Evolutionary conservation across 768 basidiomycete species (phyloP).

Genomic region (Tubosaeta sp.): DNA sequence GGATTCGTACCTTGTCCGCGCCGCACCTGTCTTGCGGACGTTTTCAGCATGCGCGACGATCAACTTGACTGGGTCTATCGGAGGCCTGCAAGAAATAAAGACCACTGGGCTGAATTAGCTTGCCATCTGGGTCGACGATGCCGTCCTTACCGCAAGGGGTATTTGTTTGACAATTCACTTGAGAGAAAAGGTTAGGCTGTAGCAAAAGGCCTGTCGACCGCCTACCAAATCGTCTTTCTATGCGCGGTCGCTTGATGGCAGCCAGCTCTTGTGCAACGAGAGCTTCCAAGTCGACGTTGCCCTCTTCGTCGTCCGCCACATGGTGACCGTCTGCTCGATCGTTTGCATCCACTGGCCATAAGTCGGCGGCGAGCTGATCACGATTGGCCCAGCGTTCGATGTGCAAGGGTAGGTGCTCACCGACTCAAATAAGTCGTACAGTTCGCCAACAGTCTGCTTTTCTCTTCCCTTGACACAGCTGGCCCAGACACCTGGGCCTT

Average conservation of each 20-base stretch:
- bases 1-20: constrained; percentile 54
- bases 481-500: constrained; percentile 84
- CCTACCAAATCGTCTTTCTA: constrained; percentile 63
- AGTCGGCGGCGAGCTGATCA: constrained; percentile 58
- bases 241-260: constrained; percentile 61
- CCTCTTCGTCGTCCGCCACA: constrained; percentile 35
- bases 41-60: constrained; percentile 60
- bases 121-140: not conserved
- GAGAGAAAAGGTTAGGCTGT: constrained; percentile 4
- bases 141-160: constrained; percentile 62
- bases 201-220: not conserved
- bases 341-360: constrained; percentile 55
- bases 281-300: constrained; percentile 55
- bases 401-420: constrained; percentile 39
- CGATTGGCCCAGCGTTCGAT: constrained; percentile 9
- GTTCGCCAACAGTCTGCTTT: constrained; percentile 68
- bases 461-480: constrained; percentile 86
- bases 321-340: constrained; percentile 22
- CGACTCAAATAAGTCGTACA: constrained; percentile 74
- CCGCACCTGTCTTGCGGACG: constrained; percentile 57
- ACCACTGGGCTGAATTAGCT: constrained; percentile 44
- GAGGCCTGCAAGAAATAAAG: constrained; percentile 76
- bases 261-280: constrained; percentile 71
- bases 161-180: constrained; percentile 75
- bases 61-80: constrained; percentile 71